phyloP scores from a whole-genome alignment of 83 land plant species.

The Larix sibirica region DNA sequence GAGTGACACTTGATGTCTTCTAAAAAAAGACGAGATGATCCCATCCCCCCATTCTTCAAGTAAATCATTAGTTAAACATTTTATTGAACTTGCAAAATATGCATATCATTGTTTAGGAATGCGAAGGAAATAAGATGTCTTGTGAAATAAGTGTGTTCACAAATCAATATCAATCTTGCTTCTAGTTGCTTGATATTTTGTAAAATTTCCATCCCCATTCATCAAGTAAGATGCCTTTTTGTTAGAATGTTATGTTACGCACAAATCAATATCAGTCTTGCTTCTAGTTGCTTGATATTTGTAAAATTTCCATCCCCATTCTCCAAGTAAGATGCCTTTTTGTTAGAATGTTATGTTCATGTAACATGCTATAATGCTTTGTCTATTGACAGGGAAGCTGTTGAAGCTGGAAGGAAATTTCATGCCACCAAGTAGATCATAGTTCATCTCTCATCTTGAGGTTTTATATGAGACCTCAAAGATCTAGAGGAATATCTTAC shows the following conservation, averaged over 20 bases:
- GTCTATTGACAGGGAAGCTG: slow-evolving; percentile 55
- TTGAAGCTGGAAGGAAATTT: slow-evolving; percentile 74
- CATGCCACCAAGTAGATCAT: slow-evolving; percentile 31
- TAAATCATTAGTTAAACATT: too few relatives aligned
- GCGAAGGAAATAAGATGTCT: too few relatives aligned
- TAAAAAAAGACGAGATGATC: too few relatives aligned
- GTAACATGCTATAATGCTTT: neutral
- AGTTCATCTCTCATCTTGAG: neutral
- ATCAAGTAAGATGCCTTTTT: neutral
- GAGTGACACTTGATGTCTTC: too few relatives aligned
- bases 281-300: neutral
- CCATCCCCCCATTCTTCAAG: too few relatives aligned
- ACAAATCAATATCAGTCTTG: neutral
- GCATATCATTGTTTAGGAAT: too few relatives aligned
- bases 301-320: neutral
- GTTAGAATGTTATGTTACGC: neutral
- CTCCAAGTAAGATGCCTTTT: neutral
- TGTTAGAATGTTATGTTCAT: neutral
- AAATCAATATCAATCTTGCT: neutral
- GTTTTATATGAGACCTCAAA: neutral
- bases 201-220: neutral
- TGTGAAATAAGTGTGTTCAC: neutral
- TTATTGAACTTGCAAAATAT: too few relatives aligned
- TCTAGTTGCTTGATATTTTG: neutral
- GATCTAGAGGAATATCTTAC: neutral